phyloP scores from a whole-genome alignment of 2,329 filamentous ascomycete genomes.

The Apiospora saccharicola region DNA sequence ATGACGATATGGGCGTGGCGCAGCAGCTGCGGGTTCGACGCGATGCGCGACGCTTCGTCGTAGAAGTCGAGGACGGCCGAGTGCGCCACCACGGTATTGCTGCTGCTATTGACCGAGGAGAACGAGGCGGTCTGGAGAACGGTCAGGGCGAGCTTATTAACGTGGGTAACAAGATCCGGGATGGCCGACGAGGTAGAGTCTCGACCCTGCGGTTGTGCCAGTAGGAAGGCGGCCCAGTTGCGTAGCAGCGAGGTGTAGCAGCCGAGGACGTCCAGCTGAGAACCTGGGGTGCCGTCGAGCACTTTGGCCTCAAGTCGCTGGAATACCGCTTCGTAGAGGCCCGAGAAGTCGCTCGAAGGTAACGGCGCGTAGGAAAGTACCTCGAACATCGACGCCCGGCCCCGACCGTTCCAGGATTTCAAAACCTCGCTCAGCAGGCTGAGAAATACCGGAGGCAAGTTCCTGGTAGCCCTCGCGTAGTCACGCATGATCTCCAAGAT shows the following conservation, averaged over 20 bases:
- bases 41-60: constrained; percentile 64
- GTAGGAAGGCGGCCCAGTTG: constrained; percentile 61
- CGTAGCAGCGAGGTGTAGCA: constrained; percentile 74
- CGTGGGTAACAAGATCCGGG: constrained; percentile 53
- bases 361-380: constrained; percentile 65
- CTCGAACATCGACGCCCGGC: constrained; percentile 61
- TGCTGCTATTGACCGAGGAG: constrained; percentile 37
- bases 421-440: constrained; percentile 62
- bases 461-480: constrained; percentile 64
- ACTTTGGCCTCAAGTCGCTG: constrained; percentile 59
- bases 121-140: constrained; percentile 57
- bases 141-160: constrained; percentile 64
- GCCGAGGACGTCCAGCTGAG: constrained; percentile 66
- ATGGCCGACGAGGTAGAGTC: constrained; percentile 48
- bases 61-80: constrained; percentile 75
- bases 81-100: constrained; percentile 50
- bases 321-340: constrained; percentile 56
- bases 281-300: constrained; percentile 55
- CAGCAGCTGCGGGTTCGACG: constrained; percentile 59
- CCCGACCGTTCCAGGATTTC: constrained; percentile 67
- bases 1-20: constrained; percentile 70
- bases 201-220: constrained; percentile 47
- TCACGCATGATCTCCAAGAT: constrained; percentile 63
- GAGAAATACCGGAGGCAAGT: constrained; percentile 57
- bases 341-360: constrained; percentile 58